These are phyloP conservation scores for Fraxinus xanthoxyloides DNA, from an alignment of 305 asterid genomes.

Conservation along the genomic window DNA sequence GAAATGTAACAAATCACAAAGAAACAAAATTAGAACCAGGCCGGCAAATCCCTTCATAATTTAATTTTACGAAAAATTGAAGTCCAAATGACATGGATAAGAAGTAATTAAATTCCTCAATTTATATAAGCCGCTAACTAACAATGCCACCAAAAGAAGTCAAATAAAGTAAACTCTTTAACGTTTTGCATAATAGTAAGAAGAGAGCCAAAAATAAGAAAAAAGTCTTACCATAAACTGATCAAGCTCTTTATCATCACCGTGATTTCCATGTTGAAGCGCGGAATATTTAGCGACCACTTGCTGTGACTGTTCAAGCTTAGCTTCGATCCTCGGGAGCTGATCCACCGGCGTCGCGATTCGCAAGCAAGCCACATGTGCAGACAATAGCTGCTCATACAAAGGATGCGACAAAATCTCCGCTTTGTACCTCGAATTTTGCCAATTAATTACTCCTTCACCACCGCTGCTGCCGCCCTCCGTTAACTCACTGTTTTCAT, in stretches of 20 bases:
- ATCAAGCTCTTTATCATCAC: slow-evolving; percentile 42
- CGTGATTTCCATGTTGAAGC: slow-evolving; percentile 36
- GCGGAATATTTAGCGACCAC: slow-evolving; percentile 42
- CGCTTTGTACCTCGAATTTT: slow-evolving; percentile 40
- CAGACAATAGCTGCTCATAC: slow-evolving; percentile 47
- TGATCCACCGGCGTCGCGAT: slow-evolving; percentile 59
- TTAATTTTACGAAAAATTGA: neutral
- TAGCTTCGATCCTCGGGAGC: slow-evolving; percentile 53
- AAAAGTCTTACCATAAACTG: slow-evolving; percentile 42
- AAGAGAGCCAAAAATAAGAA: neutral
- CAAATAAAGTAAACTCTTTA: neutral
- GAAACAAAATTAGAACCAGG: neutral
- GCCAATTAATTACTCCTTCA: slow-evolving; percentile 42
- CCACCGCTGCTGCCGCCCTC: slow-evolving; percentile 21
- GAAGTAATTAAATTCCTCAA: neutral
- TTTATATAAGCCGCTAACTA: neutral
- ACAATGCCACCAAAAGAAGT: neutral
- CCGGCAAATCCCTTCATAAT: neutral
- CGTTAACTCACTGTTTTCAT: slow-evolving; percentile 20
- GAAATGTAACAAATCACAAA: neutral
- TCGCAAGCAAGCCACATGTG: slow-evolving; percentile 46
- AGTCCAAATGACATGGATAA: neutral
- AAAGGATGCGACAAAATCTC: slow-evolving; percentile 49
- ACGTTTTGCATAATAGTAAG: neutral
- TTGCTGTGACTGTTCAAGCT: slow-evolving; percentile 48